Evolutionary conservation across 352 stramenopile genomes (phyloP).

Genomic region (Phytophthora palmivora): DNA sequence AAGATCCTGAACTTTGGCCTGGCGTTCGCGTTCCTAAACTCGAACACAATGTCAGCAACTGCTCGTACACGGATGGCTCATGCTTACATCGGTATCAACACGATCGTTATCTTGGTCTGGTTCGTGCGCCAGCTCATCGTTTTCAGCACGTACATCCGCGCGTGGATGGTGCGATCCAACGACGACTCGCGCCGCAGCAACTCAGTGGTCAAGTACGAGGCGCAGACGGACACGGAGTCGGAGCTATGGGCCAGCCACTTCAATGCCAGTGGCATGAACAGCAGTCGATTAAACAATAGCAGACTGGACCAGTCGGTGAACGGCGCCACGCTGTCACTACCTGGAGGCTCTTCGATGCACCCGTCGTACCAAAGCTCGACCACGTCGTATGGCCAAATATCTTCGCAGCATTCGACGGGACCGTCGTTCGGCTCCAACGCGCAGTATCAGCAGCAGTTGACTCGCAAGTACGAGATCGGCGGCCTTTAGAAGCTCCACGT

Average conservation of each 20-base stretch:
- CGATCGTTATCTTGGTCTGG: conserved; percentile 62
- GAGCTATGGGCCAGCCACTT: conserved; percentile 55
- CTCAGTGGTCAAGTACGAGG: conserved; percentile 40
- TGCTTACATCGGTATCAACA: conserved; percentile 71
- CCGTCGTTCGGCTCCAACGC: conserved; percentile 5
- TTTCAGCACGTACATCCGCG: conserved; percentile 61
- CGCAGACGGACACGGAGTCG: conserved; percentile 44
- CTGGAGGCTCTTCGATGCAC: conserved; percentile 18
- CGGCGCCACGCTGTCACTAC: conserved; percentile 10
- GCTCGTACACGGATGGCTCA: conserved; percentile 48
- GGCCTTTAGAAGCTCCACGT: background rate
- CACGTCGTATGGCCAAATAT: conserved; percentile 17
- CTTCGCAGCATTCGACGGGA: conserved; percentile 25
- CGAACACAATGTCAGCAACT: conserved; percentile 49
- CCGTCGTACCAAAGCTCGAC: conserved; percentile 17
- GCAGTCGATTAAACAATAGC: conserved; percentile 2
- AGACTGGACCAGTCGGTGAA: conserved; percentile 23
- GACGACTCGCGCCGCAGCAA: conserved; percentile 28
- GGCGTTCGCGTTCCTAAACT: conserved; percentile 65
- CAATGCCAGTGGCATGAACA: conserved; percentile 16
- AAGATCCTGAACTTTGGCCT: conserved; percentile 71
- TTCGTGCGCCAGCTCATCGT: conserved; percentile 67
- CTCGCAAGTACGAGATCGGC: conserved; percentile 13
- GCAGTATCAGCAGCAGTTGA: conserved; percentile 7
- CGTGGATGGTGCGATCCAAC: conserved; percentile 60